Evolutionary conservation across 164 flowering plant genomes (phyloP), one percentile per base, ranked within the genome.

Genomic region (Tetracentron sinense): DNA sequence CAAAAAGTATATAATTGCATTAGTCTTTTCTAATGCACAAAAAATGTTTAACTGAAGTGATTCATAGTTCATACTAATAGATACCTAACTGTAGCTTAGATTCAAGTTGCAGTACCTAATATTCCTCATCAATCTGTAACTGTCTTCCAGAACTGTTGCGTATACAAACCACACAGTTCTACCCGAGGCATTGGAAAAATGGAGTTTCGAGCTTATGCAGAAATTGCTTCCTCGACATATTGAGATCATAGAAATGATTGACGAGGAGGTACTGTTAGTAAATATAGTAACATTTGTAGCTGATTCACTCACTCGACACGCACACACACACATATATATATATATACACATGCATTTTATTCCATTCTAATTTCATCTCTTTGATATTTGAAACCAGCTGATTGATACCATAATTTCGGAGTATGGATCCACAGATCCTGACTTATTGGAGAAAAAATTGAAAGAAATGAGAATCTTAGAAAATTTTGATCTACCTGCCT

Each of bases 131-230:
- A 20, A 42, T 58, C 56, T 58, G 51, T 35, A 42, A 22, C 30
- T 60, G 7, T 68, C 60, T 76, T 19, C 59, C 75, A 93, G 98
- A 66, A 89, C 96, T 57, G 91, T 90, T 61, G 98, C 98, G 51
- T 93, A 93, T 72, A 90, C 96, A 58, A 93, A 93, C 69, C 98
- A 93, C 69, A 93, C 98, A 28, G 98, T 93, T 78, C 79, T 93
- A 61, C 98, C 98, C 29, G 98, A 93, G 75, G 97, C 97, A 48
- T 63, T 93, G 75, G 98, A 90, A 80, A 93, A 93, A 75, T 93
- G 98, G 98, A 88, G 91, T 77, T 81, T 84, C 17, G 98, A 90
- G 25, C 88, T 93, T 52, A 85, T 90, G 92, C 83, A 93, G 79
- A 82, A 82, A 67, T 60, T 93, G 78, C 88, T 93, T 72, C 98